phyloP scores from a whole-genome alignment of 2,329 filamentous ascomycete species.

The Fusarium irregulare region DNA sequence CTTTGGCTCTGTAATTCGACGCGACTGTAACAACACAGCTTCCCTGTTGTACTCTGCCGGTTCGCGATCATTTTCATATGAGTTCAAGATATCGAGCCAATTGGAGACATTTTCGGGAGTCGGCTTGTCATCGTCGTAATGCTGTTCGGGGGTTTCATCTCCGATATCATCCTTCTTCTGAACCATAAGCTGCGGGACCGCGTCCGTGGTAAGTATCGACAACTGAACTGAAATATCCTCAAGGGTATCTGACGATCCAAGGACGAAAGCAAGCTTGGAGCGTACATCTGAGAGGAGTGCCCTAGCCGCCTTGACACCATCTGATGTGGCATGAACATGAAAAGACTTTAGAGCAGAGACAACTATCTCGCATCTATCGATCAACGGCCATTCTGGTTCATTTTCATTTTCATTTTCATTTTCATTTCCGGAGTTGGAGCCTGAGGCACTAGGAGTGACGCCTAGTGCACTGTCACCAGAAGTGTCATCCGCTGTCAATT shows the following conservation, averaged over 20 bases:
- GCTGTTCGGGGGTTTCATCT: background rate
- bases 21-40: constrained; percentile 35
- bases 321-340: constrained; percentile 27
- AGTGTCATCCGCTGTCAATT: constrained; percentile 29
- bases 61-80: constrained; percentile 40
- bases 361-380: constrained; percentile 39
- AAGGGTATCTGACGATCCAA: constrained; percentile 43
- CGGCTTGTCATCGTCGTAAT: constrained; percentile 14
- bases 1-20: constrained; percentile 38
- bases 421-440: constrained; percentile 3
- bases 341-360: constrained; percentile 27
- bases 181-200: constrained; percentile 29
- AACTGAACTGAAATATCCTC: constrained; percentile 40
- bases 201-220: constrained; percentile 34
- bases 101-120: constrained; percentile 31
- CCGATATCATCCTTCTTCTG: constrained; percentile 8
- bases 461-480: constrained; percentile 18
- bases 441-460: constrained; percentile 9
- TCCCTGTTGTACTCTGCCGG: constrained; percentile 47
- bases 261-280: constrained; percentile 40
- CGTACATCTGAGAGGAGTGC: constrained; percentile 34
- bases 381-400: constrained; percentile 34
- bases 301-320: constrained; percentile 40
- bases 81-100: constrained; percentile 41
- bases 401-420: constrained; percentile 6